Percentiles rank a stretch among this genome's conserved stretches.
Conservation (phyloP, 1,284 basidiomycete species). For the Apiotrichum mycotoxinovorans region DNA sequence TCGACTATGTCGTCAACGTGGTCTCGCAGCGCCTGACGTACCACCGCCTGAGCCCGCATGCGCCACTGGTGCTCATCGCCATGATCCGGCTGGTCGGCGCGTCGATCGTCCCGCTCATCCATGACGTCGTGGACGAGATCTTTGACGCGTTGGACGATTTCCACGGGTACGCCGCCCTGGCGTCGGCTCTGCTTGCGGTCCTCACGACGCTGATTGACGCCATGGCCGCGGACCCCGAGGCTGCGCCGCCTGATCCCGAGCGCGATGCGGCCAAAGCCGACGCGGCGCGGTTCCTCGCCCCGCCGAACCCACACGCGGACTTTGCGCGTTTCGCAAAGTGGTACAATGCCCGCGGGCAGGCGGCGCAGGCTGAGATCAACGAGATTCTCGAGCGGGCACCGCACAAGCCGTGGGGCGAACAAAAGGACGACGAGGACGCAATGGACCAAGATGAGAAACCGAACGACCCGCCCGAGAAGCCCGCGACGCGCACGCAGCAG, state of each 20-base stretch:
- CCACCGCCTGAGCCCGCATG: constrained; percentile 62
- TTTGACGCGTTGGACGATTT: constrained; percentile 90
- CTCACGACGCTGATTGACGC: constrained; percentile 84
- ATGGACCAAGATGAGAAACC: constrained; percentile 29
- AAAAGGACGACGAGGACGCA: constrained; percentile 9
- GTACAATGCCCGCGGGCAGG: constrained; percentile 57
- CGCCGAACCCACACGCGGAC: constrained; percentile 39
- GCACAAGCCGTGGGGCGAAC: constrained; percentile 42
- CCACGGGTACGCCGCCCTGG: constrained; percentile 70
- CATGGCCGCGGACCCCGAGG: constrained; percentile 63
- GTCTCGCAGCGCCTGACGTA: constrained; percentile 74
- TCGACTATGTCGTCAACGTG: constrained; percentile 87
- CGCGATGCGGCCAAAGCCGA: constrained; percentile 26
- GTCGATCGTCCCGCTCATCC: constrained; percentile 77
- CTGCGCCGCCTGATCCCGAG: constrained; percentile 36
- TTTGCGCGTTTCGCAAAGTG: constrained; percentile 60
- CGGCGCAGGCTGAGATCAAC: constrained; percentile 40
- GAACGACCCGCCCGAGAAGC: constrained; percentile 52
- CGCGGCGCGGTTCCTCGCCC: constrained; percentile 46
- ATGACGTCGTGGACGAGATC: constrained; percentile 89
- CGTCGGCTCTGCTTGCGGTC: constrained; percentile 55
- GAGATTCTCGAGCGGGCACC: constrained; percentile 63
- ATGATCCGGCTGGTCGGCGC: constrained; percentile 79
- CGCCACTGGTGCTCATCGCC: constrained; percentile 64
- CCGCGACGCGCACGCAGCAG: constrained; percentile 65